Base-by-base conservation (phyloP, 257 asterid genomes). In the Linaria vulgaris region DNA sequence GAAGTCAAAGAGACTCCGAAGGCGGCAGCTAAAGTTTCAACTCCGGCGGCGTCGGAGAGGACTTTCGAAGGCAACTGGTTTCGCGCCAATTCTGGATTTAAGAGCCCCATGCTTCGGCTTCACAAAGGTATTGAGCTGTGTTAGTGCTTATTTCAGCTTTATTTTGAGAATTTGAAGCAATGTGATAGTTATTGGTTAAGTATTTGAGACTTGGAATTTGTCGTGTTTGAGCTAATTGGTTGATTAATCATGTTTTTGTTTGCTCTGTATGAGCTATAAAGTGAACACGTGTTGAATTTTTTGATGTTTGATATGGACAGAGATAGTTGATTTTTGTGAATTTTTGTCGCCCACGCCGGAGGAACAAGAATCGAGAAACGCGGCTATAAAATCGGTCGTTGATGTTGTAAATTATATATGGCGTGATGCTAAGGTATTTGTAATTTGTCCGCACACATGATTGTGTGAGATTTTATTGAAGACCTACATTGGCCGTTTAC, bases 241-340 rank as follows among this genome's bases (percentile, higher is more conserved):
- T 52, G 46, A 43, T 57, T n/a, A 9, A 15, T 27, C 10, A 9
- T 68, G 49, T 69, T 54, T 68, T 59, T 47, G 31, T 1, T 56
- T 66, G 3, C 49, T 17, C 13, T 14, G 24, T 16, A 1, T 49
- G 12, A 50, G 53, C 59, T 56, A 39, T 23, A n/a, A n/a, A 52
- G 65, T 21, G 41, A 19, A 21, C 15, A 23, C 9, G 3, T 64
- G 46, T 45, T 60, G 11, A 48, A 31, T 25, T 56, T 64, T 8
- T 12, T 27, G 7, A 17, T 27, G 27, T 50, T 61, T 23, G 30
- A 43, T 72, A 43, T 64, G 43, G 50, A 75, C 95, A 94, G 99
- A 94, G 84, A 94, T 94, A 63, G 71, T 94, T 47, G 99, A 94
- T 72, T 94, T 94, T 72, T 85, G 95, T 66, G 91, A 94, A 38